A percentile compares a stretch with the other conserved stretches of the same genome.
Conservation (phyloP, 768 basidiomycete species). For the Tulasnella sp. region DNA sequence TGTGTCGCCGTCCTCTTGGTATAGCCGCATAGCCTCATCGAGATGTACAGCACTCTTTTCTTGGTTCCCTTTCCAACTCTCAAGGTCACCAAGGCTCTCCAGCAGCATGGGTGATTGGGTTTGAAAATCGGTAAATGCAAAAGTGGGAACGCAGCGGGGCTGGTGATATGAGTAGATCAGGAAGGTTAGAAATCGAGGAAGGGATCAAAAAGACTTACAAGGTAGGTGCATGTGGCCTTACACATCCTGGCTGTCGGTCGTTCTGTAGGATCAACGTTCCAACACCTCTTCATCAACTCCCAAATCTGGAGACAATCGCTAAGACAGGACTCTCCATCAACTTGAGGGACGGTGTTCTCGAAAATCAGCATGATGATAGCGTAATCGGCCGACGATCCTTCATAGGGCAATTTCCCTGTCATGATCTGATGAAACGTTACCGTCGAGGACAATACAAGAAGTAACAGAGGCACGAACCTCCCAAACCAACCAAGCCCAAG, state of each 20-base stretch:
- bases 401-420: background rate
- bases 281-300: too few relatives aligned
- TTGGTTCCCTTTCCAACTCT: too few relatives aligned
- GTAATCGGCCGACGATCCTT: too few relatives aligned
- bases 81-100: too few relatives aligned
- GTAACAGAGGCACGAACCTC: background rate
- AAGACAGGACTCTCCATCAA: too few relatives aligned
- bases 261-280: too few relatives aligned
- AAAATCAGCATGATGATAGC: too few relatives aligned
- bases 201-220: background rate
- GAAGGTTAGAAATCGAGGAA: background rate
- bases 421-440: background rate
- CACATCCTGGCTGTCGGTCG: too few relatives aligned
- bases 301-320: too few relatives aligned
- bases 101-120: background rate
- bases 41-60: too few relatives aligned
- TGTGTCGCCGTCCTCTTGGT: background rate
- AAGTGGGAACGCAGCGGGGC: background rate
- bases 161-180: background rate
- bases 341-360: too few relatives aligned
- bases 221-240: background rate
- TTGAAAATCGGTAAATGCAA: background rate
- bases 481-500: background rate
- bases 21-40: too few relatives aligned
- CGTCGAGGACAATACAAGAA: background rate